Percentiles rank a stretch among this genome's conserved stretches.
Conservation (phyloP, 2,329 filamentous ascomycete genomes). For the Lasiodiplodia citricola region DNA sequence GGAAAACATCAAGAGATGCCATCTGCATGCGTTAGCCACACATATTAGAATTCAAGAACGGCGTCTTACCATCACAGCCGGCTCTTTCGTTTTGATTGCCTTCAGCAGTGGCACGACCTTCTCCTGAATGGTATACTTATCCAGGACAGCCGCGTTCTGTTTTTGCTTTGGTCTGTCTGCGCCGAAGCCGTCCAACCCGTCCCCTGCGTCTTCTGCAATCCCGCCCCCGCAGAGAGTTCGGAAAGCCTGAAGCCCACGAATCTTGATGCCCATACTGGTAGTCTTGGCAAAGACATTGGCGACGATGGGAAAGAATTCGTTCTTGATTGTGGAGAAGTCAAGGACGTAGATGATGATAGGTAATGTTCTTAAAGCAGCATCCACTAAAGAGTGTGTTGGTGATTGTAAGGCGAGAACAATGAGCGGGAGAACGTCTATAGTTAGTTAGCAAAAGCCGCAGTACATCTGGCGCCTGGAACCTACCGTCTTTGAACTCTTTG, state of each 20-base stretch:
- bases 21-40: conserved; percentile 53
- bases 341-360: conserved; percentile 83
- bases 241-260: conserved; percentile 88
- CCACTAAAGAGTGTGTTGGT: conserved; percentile 85
- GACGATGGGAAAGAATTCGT: conserved; percentile 92
- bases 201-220: conserved; percentile 57
- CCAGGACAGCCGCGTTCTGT: conserved; percentile 77
- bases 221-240: conserved; percentile 82
- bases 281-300: conserved; percentile 91
- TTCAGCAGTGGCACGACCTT: conserved; percentile 91
- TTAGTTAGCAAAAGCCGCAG: not conserved
- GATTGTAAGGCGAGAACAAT: conserved; percentile 85
- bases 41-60: not conserved
- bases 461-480: conserved; percentile 37
- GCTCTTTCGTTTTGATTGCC: conserved; percentile 96
- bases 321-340: conserved; percentile 96
- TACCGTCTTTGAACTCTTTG: conserved; percentile 93
- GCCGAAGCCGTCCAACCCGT: conserved; percentile 76
- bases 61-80: conserved; percentile 78
- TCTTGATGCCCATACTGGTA: conserved; percentile 91
- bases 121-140: conserved; percentile 98
- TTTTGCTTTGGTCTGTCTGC: conserved; percentile 63
- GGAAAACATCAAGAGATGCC: conserved; percentile 83
- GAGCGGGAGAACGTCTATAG: conserved; percentile 81
- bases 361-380: conserved; percentile 79